Conservation (phyloP, 768 basidiomycete genomes). For the Russula sp. region DNA sequence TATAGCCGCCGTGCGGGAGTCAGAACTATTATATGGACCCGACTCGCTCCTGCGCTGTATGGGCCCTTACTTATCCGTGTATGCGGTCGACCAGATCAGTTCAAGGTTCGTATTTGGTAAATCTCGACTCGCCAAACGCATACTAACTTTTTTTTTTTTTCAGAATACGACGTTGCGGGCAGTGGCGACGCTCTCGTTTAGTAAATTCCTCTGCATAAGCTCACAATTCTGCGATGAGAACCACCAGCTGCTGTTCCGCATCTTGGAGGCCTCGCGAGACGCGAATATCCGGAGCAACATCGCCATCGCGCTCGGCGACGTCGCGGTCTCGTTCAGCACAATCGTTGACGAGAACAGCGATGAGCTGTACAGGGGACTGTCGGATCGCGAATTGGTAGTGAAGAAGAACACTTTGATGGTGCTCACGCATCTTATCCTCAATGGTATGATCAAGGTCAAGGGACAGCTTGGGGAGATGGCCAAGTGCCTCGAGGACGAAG, state of each 20-base stretch:
- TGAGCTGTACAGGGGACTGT: slow-evolving; percentile 90
- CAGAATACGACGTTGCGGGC: slow-evolving; percentile 86
- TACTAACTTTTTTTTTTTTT: too few relatives aligned
- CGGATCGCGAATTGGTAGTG: slow-evolving; percentile 80
- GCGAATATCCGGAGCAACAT: slow-evolving; percentile 92
- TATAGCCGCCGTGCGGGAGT: slow-evolving; percentile 79
- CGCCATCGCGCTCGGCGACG: slow-evolving; percentile 95
- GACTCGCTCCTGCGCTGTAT: slow-evolving; percentile 79
- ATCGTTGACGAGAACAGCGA: slow-evolving; percentile 98
- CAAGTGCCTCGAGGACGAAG: slow-evolving; percentile 95
- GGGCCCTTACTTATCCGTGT: slow-evolving; percentile 91
- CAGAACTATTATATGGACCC: slow-evolving; percentile 80
- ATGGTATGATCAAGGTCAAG: slow-evolving; percentile 99
- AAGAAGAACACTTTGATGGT: slow-evolving; percentile 99
- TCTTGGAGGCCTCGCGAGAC: slow-evolving; percentile 89
- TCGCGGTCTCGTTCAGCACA: slow-evolving; percentile 96
- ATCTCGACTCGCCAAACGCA: too few relatives aligned
- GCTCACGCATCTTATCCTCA: slow-evolving; percentile 91
- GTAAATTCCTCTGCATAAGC: slow-evolving; percentile 95
- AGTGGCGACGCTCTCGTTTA: slow-evolving; percentile 83
- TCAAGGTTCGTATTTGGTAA: slow-evolving; percentile 57
- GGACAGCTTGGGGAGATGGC: slow-evolving; percentile 99
- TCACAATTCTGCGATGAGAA: slow-evolving; percentile 91
- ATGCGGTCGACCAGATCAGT: slow-evolving; percentile 85
- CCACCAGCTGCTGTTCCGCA: slow-evolving; percentile 86